Evolutionary conservation across 2,329 filamentous ascomycete genomes (phyloP), one percentile per base, ranked within the genome.

Genomic region (Trichoderma pleuroti): DNA sequence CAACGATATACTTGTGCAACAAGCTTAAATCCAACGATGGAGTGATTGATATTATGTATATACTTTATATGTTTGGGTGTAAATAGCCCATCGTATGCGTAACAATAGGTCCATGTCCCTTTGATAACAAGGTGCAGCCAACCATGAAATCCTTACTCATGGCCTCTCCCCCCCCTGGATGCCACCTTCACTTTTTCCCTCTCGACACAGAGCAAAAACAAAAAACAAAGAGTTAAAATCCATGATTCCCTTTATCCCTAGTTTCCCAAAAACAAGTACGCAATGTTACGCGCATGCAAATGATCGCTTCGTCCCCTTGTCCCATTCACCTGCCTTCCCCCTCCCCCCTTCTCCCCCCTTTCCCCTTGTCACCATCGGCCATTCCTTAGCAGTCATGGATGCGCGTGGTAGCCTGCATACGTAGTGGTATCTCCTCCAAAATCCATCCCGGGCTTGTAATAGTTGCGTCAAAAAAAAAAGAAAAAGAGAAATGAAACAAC

Each of bases 391-490:
- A 56, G 67, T 26, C 57, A 46, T 56, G 52, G 42, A 30, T 46
- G 56, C 46, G 62, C 42, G 56, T 62, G 24, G 39, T 68, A n/a
- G 24, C 42, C 54, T 52, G 60, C 67, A 66, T 72, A 61, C 70
- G 70, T 52, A 70, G 28, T 74, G 74, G 73, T 74, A 75, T 75
- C 69, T 75, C 74, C 74, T 74, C 72, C 74, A 68, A 68, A 72
- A 72, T 71, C 72, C 72, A 66, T 46, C 71, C 69, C 67, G 67
- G 57, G 68, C 42, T 64, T 71, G 68, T 72, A 70, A 74, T 8
- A 49, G 16, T 61, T 34, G 65, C 49, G 65, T 42, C 39, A 42
- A 52, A 34, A 60, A n/a, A n/a, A n/a, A n/a, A n/a, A 34, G 30
- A 34, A 30, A n/a, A n/a, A 39, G 34, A 64, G 34, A 32, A 24